Conservation (phyloP, 1,284 basidiomycete species). For the Puccinia hordei region DNA sequence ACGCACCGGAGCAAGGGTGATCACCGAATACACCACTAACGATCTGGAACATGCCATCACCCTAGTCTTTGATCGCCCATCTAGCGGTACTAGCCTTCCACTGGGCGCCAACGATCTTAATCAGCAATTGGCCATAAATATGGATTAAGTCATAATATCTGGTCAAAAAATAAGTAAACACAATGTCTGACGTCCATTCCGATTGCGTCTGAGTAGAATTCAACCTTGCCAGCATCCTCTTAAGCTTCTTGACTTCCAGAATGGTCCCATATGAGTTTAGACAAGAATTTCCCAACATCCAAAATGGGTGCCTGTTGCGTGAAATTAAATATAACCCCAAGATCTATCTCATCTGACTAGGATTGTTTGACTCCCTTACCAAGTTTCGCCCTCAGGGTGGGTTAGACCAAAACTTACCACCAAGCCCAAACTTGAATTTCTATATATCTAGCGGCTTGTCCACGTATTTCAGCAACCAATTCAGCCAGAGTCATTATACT, state of each 20-base stretch:
- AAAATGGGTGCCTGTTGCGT: slow-evolving; percentile 11
- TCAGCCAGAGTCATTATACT: slow-evolving; percentile 14
- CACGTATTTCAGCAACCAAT: slow-evolving; percentile 28
- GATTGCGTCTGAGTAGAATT: slow-evolving; percentile 13
- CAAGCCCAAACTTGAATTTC: neutral
- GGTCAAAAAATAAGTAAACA: neutral
- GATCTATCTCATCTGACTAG: neutral
- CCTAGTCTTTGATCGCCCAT: slow-evolving; percentile 29
- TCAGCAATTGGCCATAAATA: slow-evolving; percentile 30
- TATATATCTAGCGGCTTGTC: slow-evolving; percentile 25
- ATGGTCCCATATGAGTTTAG: slow-evolving; percentile 9
- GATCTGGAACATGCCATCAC: slow-evolving; percentile 35
- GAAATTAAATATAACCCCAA: neutral
- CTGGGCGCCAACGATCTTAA: neutral
- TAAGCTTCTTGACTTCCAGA: slow-evolving; percentile 16
- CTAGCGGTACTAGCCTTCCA: neutral
- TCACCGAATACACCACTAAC: too few relatives aligned
- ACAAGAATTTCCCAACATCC: slow-evolving; percentile 31
- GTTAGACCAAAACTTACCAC: slow-evolving; percentile 7
- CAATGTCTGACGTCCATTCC: neutral
- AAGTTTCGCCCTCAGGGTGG: slow-evolving; percentile 44
- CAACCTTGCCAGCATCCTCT: slow-evolving; percentile 13
- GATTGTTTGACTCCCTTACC: neutral
- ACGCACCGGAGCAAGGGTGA: too few relatives aligned
- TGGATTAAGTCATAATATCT: slow-evolving; percentile 21